A percentile compares a stretch with the other conserved stretches of the same genome.
Evolutionary conservation across 257 asterid species (phyloP).

Genomic region (Petunia secreta): DNA sequence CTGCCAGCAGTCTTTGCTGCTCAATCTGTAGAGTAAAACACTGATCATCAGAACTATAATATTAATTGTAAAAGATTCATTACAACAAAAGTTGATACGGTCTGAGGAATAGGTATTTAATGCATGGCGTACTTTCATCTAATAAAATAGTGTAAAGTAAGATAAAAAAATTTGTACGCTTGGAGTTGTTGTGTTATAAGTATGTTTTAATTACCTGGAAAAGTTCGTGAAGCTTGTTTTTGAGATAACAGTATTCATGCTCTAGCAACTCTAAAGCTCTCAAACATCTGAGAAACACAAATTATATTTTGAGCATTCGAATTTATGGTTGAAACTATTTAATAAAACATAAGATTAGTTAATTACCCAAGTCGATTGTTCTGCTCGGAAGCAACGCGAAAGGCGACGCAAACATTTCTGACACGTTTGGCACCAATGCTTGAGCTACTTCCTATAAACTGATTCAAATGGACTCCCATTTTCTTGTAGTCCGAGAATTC

Average conservation of each 20-base stretch:
- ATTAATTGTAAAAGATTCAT: conserved; percentile 19
- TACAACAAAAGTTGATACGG: not conserved
- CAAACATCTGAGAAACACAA: conserved; percentile 57
- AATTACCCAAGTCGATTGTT: conserved; percentile 63
- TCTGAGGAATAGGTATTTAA: not conserved
- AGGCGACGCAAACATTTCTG: conserved; percentile 73
- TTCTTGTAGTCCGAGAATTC: conserved; percentile 79
- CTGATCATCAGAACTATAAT: not conserved
- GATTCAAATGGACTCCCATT: conserved; percentile 83
- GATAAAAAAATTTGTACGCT: not conserved
- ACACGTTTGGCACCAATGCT: conserved; percentile 93
- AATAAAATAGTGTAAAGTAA: not conserved
- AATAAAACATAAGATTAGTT: not conserved
- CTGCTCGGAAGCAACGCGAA: conserved; percentile 79
- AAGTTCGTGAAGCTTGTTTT: conserved; percentile 81
- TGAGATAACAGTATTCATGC: conserved; percentile 85
- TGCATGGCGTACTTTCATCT: conserved; percentile 10
- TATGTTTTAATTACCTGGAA: conserved; percentile 58
- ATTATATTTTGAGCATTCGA: not conserved
- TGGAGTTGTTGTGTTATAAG: not conserved
- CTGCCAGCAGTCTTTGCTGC: conserved; percentile 82
- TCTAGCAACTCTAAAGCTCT: conserved; percentile 84
- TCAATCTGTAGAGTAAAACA: conserved; percentile 58
- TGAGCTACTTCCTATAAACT: conserved; percentile 90
- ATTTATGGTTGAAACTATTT: not conserved